Base-by-base conservation (phyloP, 1,139 yeast genomes). In the Protomyces arabidopsidicola region DNA sequence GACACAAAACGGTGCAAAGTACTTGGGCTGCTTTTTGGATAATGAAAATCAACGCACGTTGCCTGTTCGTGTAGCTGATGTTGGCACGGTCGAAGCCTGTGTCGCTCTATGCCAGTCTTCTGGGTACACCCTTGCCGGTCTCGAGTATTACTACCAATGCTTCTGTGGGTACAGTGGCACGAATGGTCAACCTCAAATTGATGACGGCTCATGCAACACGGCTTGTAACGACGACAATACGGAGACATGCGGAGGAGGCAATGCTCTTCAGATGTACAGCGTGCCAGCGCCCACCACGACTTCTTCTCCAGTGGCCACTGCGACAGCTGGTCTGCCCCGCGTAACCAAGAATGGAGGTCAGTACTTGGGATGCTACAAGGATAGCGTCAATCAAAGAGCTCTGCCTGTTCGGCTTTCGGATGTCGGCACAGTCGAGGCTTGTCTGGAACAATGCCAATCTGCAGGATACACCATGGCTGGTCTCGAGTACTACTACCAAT, bases 401-500 rank as follows among this genome's bases (percentile, higher is more conserved):
- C 18, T 45, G n/a, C 27, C 22, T 14, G 16, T 36, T 14, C 42
- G 42, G 5, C 16, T 36, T 4, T 6, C 16, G 14, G 42, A 36
- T 36, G 42, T 36, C 42, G 42, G 42, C 16, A 36, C 42, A 36
- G 42, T 36, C 16, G 42, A 36, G 42, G 42, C 42, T 12, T 36
- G 42, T 22, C 14, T 45, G 18, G 18, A 14, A 12, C 18, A 10
- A 18, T 45, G 27, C 51, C 27, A 22, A 20, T 3, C 22, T 14
- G n/a, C 27, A 18, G 51, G 27, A 8, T 45, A 22, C 22, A 5
- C 27, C 1, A 10, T 20, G 14, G 27, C n/a, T 20, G 53, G 53
- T 18, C 53, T 51, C 18, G 53, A 51, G n/a, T 51, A 51, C 9
- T 22, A 20, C 53, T 51, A 27, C 18, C 53, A 51, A 51, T 51